Base-by-base conservation (phyloP, 129 eudicot species). In the Flaveria trinervia region DNA sequence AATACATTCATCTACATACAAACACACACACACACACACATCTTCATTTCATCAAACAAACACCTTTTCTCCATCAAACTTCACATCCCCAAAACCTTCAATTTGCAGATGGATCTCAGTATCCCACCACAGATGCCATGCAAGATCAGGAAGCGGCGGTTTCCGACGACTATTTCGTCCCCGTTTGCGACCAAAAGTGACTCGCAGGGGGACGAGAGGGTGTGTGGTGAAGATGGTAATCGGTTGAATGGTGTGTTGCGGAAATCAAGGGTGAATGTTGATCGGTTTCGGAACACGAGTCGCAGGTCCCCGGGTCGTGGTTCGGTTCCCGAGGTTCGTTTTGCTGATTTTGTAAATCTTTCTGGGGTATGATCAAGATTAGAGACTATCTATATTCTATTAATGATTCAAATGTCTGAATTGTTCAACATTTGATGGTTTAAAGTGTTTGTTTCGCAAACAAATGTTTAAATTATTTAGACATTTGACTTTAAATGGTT, bases 91-190 rank as follows among this genome's bases (percentile, higher is more conserved):
- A 18, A 56, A 54, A 20, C 70, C 64, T 66, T 70, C 48, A 4
- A 23, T 65, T 79, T 83, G 86, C 85, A 70, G 62, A 77, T 82
- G 89, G 83, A 81, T 9, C 79, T 68, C 39, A 48, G 79, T 55
- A 81, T 83, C 75, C 41, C 41, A 5, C 77, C 81, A 51, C 92
- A 83, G 81, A 80, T 82, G 60, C 83, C 83, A 30, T 85, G 89
- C 87, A 92, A 83, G 84, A 89, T 89, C 70, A 86, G 97, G 74
- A 92, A 85, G 71, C 84, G 96, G 16, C 83, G 89, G 51, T 59
- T 79, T 78, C 87, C 90, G 12, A 87, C 97, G 2, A 81, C 91
- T 18, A 89, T 91, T 7, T 89, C 91, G 0, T 92, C 96, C 0
- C 86, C 97, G 48, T 70, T 89, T 80, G 87, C 83, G 11, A 87